phyloP scores from a whole-genome alignment of 805 yeast genomes.

The Yamadazyma tumulicola region DNA sequence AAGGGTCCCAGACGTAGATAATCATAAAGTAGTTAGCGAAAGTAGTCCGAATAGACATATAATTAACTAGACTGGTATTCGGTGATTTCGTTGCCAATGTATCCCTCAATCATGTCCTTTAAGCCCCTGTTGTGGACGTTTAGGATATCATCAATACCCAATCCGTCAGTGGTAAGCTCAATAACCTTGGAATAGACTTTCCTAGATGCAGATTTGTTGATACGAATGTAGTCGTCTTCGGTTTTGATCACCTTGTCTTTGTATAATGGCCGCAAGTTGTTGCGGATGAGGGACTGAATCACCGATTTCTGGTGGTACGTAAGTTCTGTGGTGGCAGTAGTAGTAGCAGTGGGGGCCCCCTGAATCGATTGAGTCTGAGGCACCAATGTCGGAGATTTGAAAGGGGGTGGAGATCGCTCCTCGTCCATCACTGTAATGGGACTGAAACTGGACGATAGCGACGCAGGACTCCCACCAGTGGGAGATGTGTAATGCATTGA shows the following conservation, averaged over 20 bases:
- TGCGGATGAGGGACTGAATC: constrained; percentile 57
- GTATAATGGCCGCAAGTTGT: constrained; percentile 48
- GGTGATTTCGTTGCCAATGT: constrained; percentile 19
- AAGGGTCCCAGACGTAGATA: constrained; percentile 61
- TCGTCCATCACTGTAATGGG: constrained; percentile 7
- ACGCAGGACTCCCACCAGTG: constrained; percentile 11
- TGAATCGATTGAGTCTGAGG: not conserved
- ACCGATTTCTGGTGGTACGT: constrained; percentile 46
- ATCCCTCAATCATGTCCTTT: constrained; percentile 20
- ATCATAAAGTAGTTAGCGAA: constrained; percentile 1
- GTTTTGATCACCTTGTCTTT: constrained; percentile 23
- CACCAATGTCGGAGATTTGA: not conserved
- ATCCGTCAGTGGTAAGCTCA: constrained; percentile 10
- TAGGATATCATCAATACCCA: constrained; percentile 16
- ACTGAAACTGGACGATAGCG: constrained; percentile 10
- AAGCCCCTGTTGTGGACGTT: constrained; percentile 15
- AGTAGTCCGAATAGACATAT: no score
- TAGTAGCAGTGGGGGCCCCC: not conserved
- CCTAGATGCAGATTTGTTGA: constrained; percentile 64
- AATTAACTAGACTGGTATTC: not conserved
- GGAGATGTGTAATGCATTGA: constrained; percentile 1
- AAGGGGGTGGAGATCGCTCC: not conserved
- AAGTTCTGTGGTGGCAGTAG: constrained; percentile 10
- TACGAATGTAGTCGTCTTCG: constrained; percentile 48
- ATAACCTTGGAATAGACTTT: constrained; percentile 44